phyloP scores from a whole-genome alignment of 305 asterid species.

The Fraxinus velutina region DNA sequence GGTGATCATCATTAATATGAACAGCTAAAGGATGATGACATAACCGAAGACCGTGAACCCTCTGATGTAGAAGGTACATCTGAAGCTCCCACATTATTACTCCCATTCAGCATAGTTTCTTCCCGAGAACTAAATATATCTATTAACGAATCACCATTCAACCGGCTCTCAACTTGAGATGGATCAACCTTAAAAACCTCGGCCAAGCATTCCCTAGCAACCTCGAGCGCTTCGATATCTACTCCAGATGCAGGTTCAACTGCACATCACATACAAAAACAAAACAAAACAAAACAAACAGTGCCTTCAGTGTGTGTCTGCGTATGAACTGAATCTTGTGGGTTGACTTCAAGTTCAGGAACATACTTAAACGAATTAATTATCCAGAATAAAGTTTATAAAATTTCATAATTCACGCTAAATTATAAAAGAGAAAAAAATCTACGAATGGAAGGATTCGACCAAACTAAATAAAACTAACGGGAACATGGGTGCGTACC shows the following conservation, averaged over 20 bases:
- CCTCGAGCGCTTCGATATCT: conserved; percentile 70
- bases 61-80: conserved; percentile 38
- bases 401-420: background rate
- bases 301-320: background rate
- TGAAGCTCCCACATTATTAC: conserved; percentile 27
- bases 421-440: background rate
- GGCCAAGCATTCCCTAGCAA: conserved; percentile 69
- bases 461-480: conserved; percentile 5
- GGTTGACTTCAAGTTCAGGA: conserved; percentile 10
- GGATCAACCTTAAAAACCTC: conserved; percentile 71
- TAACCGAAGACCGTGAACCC: conserved; percentile 31
- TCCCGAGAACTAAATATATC: conserved; percentile 54
- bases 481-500: conserved; percentile 30
- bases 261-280: conserved; percentile 21
- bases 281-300: background rate
- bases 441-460: background rate
- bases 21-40: background rate
- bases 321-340: conserved; percentile 11
- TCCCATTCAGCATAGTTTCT: conserved; percentile 16
- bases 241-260: conserved; percentile 72
- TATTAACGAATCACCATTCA: conserved; percentile 48
- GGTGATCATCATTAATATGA: background rate
- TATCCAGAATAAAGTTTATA: background rate
- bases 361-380: background rate
- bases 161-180: conserved; percentile 36